phyloP scores from a whole-genome alignment of 2,329 filamentous ascomycete species.

The Cytospora mali region DNA sequence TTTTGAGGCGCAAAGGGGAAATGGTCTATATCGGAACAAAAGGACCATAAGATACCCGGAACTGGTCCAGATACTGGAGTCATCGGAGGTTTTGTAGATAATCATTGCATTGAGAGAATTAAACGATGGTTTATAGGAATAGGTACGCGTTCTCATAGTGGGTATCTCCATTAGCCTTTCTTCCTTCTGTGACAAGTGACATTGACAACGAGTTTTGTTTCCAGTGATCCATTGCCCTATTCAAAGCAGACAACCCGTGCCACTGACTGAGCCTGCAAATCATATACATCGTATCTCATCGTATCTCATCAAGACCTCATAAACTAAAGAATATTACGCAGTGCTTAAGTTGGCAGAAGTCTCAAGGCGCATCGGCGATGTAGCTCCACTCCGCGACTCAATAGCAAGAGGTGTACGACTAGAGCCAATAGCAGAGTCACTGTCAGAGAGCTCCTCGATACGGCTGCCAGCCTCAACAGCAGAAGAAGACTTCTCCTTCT shows the following conservation, averaged over 20 bases:
- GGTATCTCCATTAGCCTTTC: background rate
- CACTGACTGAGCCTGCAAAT: background rate
- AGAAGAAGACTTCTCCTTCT: conserved; percentile 49
- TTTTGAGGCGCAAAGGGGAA: conserved; percentile 8
- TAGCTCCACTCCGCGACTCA: conserved; percentile 17
- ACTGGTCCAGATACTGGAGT: conserved; percentile 3
- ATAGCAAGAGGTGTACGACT: conserved; percentile 3
- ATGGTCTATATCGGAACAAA: conserved; percentile 8
- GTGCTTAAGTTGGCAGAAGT: conserved; percentile 3
- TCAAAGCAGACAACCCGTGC: background rate
- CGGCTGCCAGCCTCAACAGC: conserved; percentile 35
- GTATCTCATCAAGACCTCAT: conserved; percentile 4
- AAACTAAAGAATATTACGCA: background rate
- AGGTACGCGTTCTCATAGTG: background rate
- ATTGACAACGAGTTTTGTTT: background rate
- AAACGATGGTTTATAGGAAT: background rate
- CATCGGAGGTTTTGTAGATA: background rate
- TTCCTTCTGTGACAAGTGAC: background rate
- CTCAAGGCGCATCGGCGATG: conserved; percentile 20
- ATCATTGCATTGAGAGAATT: background rate
- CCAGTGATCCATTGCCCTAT: background rate
- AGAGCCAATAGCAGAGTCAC: conserved; percentile 16
- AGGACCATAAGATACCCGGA: conserved; percentile 21
- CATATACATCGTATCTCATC: conserved; percentile 7
- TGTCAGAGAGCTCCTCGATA: conserved; percentile 53